These are phyloP conservation scores for Wallacemonas rigidus DNA, from an alignment of 208 protist species.

Conservation along the genomic window DNA sequence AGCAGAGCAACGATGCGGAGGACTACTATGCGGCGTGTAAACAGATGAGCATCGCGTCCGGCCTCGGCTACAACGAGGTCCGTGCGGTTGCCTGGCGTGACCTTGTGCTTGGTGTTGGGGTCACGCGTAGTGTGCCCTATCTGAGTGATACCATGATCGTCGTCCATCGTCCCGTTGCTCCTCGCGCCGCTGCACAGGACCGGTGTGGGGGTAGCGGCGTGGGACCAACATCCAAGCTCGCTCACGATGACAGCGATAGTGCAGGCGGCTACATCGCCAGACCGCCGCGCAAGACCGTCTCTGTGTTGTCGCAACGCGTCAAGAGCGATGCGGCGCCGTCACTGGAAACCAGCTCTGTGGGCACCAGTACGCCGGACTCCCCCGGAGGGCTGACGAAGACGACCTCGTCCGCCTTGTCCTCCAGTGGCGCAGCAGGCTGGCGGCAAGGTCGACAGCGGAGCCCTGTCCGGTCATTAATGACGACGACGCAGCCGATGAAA, in stretches of 20 bases:
- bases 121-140: constrained; percentile 29
- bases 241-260: constrained; percentile 5
- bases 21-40: constrained; percentile 48
- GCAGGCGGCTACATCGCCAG: not conserved
- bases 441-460: not conserved
- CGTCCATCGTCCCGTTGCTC: not conserved
- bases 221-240: not conserved
- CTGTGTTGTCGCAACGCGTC: constrained; percentile 33
- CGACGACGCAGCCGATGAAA: constrained; percentile 21
- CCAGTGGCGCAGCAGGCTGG: not conserved
- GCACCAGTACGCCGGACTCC: not conserved
- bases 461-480: not conserved
- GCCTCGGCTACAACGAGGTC: constrained; percentile 42
- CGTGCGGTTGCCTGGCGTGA: constrained; percentile 60
- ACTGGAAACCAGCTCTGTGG: not conserved
- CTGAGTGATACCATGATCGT: constrained; percentile 44
- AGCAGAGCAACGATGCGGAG: constrained; percentile 14
- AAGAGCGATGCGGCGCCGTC: constrained; percentile 15
- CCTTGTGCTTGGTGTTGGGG: constrained; percentile 38
- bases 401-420: constrained; percentile 14
- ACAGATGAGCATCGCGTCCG: constrained; percentile 28
- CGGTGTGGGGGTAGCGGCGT: not conserved
- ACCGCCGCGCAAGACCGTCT: constrained; percentile 27
- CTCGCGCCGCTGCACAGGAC: too few species aligned
- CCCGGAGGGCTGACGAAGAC: not conserved